Evolutionary conservation across 495 filamentous ascomycete species (phyloP).

Genomic region (Penicillium dipodomyicola): DNA sequence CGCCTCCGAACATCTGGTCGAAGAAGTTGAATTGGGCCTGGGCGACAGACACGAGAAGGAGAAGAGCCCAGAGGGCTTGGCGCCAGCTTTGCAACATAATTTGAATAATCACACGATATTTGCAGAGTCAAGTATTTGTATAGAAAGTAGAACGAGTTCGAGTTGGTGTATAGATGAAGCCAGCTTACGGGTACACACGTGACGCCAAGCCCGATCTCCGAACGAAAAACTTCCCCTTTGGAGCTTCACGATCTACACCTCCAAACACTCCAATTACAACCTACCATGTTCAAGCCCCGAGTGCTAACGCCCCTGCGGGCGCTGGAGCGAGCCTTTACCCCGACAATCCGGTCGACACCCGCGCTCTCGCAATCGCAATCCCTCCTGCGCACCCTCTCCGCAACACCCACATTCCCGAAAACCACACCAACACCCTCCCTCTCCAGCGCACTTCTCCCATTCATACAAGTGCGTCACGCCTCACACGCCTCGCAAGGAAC

Average conservation of each 20-base stretch:
- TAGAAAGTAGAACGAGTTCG: not conserved
- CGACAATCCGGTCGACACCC: constrained; percentile 29
- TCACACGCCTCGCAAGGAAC: constrained; percentile 84
- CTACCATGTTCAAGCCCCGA: constrained; percentile 44
- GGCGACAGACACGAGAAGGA: constrained; percentile 48
- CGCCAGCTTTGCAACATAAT: constrained; percentile 33
- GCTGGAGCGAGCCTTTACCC: constrained; percentile 39
- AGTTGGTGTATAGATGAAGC: constrained; percentile 26
- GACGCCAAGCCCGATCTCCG: constrained; percentile 33
- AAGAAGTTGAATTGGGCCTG: constrained; percentile 83
- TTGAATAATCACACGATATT: not conserved
- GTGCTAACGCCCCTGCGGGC: constrained; percentile 41
- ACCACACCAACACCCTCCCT: constrained; percentile 24
- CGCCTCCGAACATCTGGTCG: constrained; percentile 76
- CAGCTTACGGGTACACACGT: constrained; percentile 30
- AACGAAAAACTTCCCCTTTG: constrained; percentile 40
- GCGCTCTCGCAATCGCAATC: constrained; percentile 26
- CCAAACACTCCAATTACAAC: constrained; percentile 20
- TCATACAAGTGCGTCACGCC: constrained; percentile 63
- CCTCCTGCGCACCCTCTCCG: constrained; percentile 42
- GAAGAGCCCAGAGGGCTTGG: constrained; percentile 39
- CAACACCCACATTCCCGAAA: constrained; percentile 29
- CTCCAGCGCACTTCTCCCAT: constrained; percentile 32
- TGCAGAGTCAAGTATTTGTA: not conserved
- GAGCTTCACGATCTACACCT: constrained; percentile 23